Percentiles rank a stretch among this genome's conserved stretches.
These are phyloP conservation scores for Chionographis japonica DNA, from an alignment of 106 monocot genomes.

Conservation along the genomic window DNA sequence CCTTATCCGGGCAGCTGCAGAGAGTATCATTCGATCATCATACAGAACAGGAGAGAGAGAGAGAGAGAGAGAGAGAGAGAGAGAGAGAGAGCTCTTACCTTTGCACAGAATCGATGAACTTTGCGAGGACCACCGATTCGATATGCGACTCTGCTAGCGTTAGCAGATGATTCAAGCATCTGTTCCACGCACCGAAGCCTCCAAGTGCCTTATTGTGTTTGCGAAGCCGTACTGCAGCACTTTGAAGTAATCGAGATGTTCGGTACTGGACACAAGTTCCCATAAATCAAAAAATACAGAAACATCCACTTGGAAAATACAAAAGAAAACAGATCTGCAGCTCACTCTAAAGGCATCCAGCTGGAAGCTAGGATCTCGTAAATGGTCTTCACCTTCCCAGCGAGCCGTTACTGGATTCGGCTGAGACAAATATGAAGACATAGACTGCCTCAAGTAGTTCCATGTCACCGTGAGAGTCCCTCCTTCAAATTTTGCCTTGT, in stretches of 20 bases:
- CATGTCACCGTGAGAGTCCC: slow-evolving; percentile 79
- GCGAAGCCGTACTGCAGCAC: slow-evolving; percentile 54
- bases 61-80: neutral
- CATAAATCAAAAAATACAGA: neutral
- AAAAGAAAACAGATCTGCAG: neutral
- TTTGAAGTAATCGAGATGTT: slow-evolving; percentile 88
- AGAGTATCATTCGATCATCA: neutral
- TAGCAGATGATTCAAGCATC: slow-evolving; percentile 93
- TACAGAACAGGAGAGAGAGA: neutral
- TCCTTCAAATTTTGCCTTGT: slow-evolving; percentile 81
- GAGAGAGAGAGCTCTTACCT: slow-evolving; percentile 23
- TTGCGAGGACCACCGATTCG: slow-evolving; percentile 85
- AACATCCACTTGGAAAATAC: neutral
- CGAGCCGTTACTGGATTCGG: slow-evolving; percentile 85
- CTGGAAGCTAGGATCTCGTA: slow-evolving; percentile 88
- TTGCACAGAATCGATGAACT: slow-evolving; percentile 72
- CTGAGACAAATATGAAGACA: slow-evolving; percentile 70
- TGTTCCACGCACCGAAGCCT: slow-evolving; percentile 92
- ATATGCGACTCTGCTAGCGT: slow-evolving; percentile 94
- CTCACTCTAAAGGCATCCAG: slow-evolving; percentile 93
- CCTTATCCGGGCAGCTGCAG: slow-evolving; percentile 76
- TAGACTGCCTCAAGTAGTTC: slow-evolving; percentile 92
- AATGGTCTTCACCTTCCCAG: slow-evolving; percentile 91
- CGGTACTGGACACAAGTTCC: slow-evolving; percentile 52
- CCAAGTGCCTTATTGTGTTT: slow-evolving; percentile 84